Base-by-base conservation (phyloP, 371 early-diverging fungal species). In the Apophysomyces sp. region DNA sequence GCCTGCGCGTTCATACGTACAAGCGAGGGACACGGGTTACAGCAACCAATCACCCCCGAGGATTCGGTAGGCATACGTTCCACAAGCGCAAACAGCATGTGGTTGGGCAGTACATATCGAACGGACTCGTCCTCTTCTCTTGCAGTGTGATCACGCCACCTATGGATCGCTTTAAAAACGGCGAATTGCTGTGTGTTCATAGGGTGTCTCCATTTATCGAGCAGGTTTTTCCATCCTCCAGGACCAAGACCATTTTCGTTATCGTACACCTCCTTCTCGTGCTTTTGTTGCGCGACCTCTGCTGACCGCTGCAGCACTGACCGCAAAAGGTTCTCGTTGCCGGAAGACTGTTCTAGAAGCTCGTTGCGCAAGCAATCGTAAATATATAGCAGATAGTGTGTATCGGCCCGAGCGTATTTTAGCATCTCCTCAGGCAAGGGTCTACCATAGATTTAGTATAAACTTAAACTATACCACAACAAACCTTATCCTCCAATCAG, bases 401-500 rank as follows among this genome's bases (percentile, higher is more conserved):
- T 98, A 78, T 99, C 99, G 2, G 88, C 79, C 16, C 95, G 87
- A 7, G 99, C 99, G 72, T 99, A 99, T 27, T 75, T 73, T 52
- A 95, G 34, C 98, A 99, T 96, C 63, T 96, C 96, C 18, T 73
- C 72, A 0, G 97, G 92, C 26, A 98, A 65, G 0, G 99, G 99
- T 15, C 97, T 90, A 73, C 1, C 57, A 4, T 15, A 28, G 26
- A 18, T 16, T 44, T 44, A 44, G 49, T 21, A 21, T 44, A 44
- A 44, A 44, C 49, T 21, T 44, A 7, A 44, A 44, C 4, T 21
- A 21, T 44, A 41, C n/a, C 41, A 9, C 49, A 2, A 15, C 51
- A 55, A 73, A 89, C 89, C 92, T 71, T 49, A 97, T 90, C 61
- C 98, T 82, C 99, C 99, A 99, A 75, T 99, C 99, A 8, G 98